phyloP scores from a whole-genome alignment of 768 basidiomycete species.

The Auricularia sp. region DNA sequence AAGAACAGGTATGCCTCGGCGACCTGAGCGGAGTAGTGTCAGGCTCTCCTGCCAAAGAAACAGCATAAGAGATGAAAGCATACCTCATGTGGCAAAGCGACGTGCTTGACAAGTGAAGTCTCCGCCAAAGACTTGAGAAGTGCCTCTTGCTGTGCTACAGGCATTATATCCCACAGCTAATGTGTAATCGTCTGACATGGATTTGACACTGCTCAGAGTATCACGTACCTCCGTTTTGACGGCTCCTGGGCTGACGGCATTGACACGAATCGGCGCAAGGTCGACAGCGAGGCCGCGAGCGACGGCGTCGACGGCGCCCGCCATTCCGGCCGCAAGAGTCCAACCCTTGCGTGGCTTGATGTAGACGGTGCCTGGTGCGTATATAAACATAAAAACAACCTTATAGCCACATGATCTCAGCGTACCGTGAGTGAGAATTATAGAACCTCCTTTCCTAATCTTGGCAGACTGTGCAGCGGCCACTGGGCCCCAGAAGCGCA shows the following conservation, averaged over 20 bases:
- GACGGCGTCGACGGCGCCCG: slow-evolving; percentile 9
- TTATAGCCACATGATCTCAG: background rate
- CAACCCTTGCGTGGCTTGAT: slow-evolving; percentile 5
- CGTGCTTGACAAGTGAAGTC: slow-evolving; percentile 7
- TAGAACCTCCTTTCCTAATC: slow-evolving; percentile 7
- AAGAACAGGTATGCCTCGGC: slow-evolving; percentile 14
- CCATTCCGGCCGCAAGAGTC: slow-evolving; percentile 1
- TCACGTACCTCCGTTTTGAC: no score
- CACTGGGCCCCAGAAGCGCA: slow-evolving; percentile 11
- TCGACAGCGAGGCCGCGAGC: slow-evolving; percentile 9
- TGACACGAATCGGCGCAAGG: slow-evolving; percentile 10
- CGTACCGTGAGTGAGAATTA: slow-evolving; percentile 9
- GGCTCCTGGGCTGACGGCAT: slow-evolving; percentile 7
- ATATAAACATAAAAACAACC: background rate
- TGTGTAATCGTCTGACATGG: no score
- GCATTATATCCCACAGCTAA: slow-evolving; percentile 11
- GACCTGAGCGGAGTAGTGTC: slow-evolving; percentile 4
- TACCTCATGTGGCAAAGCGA: slow-evolving; percentile 10
- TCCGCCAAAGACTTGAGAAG: slow-evolving; percentile 2
- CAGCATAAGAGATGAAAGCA: background rate
- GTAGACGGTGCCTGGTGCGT: background rate
- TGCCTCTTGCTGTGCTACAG: slow-evolving; percentile 1
- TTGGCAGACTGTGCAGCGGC: slow-evolving; percentile 9
- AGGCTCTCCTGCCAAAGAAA: background rate
- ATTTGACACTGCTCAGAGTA: no score